phyloP scores from a whole-genome alignment of 2,329 filamentous ascomycete genomes.

The Keithomyces neogunnii region DNA sequence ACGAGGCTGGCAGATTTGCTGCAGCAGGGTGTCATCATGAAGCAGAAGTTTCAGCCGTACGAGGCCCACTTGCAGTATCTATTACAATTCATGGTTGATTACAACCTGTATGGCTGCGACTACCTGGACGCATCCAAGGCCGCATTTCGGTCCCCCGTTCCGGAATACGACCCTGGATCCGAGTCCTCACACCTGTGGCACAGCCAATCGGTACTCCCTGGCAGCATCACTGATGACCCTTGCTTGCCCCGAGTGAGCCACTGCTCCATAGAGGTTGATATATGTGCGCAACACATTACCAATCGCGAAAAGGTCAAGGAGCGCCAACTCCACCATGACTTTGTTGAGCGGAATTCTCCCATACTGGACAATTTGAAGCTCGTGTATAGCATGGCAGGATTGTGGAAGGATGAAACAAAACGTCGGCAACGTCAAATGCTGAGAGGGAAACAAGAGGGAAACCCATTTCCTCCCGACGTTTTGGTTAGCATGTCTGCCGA shows the following conservation, averaged over 20 bases:
- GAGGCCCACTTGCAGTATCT: conserved; percentile 91
- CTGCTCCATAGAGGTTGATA: conserved; percentile 82
- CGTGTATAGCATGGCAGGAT: conserved; percentile 84
- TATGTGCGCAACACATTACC: conserved; percentile 78
- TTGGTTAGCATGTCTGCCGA: conserved; percentile 86
- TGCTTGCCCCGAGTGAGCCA: conserved; percentile 72
- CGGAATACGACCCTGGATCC: conserved; percentile 53
- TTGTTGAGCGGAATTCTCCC: conserved; percentile 63
- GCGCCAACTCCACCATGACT: conserved; percentile 78
- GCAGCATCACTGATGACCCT: conserved; percentile 43
- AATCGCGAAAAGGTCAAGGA: conserved; percentile 71
- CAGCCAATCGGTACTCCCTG: conserved; percentile 55
- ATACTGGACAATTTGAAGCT: conserved; percentile 64
- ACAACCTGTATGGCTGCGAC: conserved; percentile 90
- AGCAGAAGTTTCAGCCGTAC: conserved; percentile 77
- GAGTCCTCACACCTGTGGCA: conserved; percentile 69
- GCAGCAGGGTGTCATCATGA: conserved; percentile 80
- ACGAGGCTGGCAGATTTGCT: conserved; percentile 81
- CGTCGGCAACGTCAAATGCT: conserved; percentile 67
- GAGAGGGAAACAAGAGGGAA: conserved; percentile 54
- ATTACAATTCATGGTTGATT: conserved; percentile 96
- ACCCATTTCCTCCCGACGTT: conserved; percentile 71
- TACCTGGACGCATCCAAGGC: conserved; percentile 69
- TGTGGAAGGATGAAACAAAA: conserved; percentile 86
- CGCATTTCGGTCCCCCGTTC: conserved; percentile 68